Conservation (phyloP, 495 filamentous ascomycete genomes). For the Apodospora peruviana region DNA sequence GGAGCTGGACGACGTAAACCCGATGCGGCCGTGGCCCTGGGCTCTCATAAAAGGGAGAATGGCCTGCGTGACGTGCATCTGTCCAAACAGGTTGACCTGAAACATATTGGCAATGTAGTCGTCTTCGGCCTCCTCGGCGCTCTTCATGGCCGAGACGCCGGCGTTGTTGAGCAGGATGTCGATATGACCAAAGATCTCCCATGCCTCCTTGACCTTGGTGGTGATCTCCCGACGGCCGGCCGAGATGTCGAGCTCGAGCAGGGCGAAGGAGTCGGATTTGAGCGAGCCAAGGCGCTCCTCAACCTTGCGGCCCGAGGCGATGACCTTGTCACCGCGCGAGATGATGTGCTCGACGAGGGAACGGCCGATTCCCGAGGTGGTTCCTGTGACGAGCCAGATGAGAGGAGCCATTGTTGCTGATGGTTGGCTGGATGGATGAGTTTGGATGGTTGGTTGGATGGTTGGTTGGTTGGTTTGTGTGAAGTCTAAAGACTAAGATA, state of each 20-base stretch:
- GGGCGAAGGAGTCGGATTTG: slow-evolving; percentile 13
- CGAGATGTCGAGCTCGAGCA: slow-evolving; percentile 39
- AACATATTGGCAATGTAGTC: slow-evolving; percentile 35
- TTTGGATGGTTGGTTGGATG: background rate
- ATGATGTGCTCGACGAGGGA: slow-evolving; percentile 38
- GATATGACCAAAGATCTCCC: slow-evolving; percentile 24
- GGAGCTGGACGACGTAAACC: slow-evolving; percentile 29
- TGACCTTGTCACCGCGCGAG: slow-evolving; percentile 40
- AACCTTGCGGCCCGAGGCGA: slow-evolving; percentile 34
- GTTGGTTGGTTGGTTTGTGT: background rate
- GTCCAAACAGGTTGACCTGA: slow-evolving; percentile 33
- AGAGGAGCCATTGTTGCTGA: slow-evolving; percentile 12
- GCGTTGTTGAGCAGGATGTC: slow-evolving; percentile 30
- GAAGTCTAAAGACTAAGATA: background rate
- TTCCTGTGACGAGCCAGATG: slow-evolving; percentile 25
- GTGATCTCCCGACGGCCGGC: slow-evolving; percentile 15
- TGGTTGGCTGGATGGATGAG: background rate
- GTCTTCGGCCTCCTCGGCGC: slow-evolving; percentile 20
- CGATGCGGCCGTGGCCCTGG: slow-evolving; percentile 8
- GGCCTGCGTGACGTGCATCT: slow-evolving; percentile 25
- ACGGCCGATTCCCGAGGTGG: slow-evolving; percentile 23
- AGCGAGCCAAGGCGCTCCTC: slow-evolving; percentile 17
- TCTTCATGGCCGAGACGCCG: slow-evolving; percentile 18
- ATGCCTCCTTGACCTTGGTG: slow-evolving; percentile 13
- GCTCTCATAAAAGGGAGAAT: slow-evolving; percentile 26